A percentile compares a stretch with the other conserved stretches of the same genome.
Conservation (phyloP, 2,329 filamentous ascomycete genomes). For the Cryphonectria naterciae region DNA sequence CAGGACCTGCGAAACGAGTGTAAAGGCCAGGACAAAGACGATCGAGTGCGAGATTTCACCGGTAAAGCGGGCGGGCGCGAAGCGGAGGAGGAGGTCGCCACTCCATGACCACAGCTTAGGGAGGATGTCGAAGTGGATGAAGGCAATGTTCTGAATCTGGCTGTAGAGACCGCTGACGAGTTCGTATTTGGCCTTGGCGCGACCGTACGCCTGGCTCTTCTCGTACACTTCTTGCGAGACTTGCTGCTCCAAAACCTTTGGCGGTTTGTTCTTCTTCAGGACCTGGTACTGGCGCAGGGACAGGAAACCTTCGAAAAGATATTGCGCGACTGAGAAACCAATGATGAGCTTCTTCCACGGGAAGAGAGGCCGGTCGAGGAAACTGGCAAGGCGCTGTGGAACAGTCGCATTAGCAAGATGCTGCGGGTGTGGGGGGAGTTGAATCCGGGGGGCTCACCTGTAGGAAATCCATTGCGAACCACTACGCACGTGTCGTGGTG, state of each 20-base stretch:
- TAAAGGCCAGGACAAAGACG: slow-evolving; percentile 87
- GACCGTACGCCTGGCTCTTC: slow-evolving; percentile 92
- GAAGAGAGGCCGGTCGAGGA: slow-evolving; percentile 89
- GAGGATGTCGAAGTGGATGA: slow-evolving; percentile 89
- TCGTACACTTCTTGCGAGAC: slow-evolving; percentile 90
- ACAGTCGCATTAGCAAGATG: slow-evolving; percentile 30
- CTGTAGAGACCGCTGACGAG: slow-evolving; percentile 81
- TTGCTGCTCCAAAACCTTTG: slow-evolving; percentile 85
- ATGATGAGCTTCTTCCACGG: slow-evolving; percentile 98
- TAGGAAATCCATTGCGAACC: slow-evolving; percentile 39
- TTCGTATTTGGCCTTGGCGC: slow-evolving; percentile 90
- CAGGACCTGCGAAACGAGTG: slow-evolving; percentile 77
- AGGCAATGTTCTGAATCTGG: slow-evolving; percentile 84
- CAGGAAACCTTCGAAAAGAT: slow-evolving; percentile 86
- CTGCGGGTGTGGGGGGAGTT: slow-evolving; percentile 26
- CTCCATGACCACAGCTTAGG: slow-evolving; percentile 88
- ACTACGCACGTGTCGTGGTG: slow-evolving; percentile 27
- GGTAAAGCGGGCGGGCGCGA: slow-evolving; percentile 76
- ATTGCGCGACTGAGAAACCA: slow-evolving; percentile 91
- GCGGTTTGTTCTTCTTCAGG: slow-evolving; percentile 76
- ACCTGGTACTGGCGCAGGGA: slow-evolving; percentile 89
- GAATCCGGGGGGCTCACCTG: slow-evolving; percentile 36
- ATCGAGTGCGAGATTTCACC: slow-evolving; percentile 95
- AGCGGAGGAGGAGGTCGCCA: slow-evolving; percentile 73
- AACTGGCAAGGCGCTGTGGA: slow-evolving; percentile 71